Base-by-base conservation (phyloP, 441 rosid species). In the Gossypium lobatum region DNA sequence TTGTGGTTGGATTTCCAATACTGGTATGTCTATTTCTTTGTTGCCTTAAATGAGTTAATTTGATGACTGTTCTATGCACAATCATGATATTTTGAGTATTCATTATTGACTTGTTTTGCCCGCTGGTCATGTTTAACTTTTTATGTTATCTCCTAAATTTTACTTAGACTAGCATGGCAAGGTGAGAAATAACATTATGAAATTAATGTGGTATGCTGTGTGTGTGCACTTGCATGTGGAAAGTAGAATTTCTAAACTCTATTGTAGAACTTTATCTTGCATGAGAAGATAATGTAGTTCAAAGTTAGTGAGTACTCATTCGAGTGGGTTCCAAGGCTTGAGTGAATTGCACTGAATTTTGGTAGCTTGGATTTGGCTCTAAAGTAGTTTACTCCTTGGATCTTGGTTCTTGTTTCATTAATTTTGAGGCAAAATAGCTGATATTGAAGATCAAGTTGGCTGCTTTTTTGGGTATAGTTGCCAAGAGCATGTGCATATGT, bases 1-100 rank as follows among this genome's bases (percentile, higher is more conserved):
- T 93, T 57, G 98, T 93, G 79, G 88, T 93, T 58, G 99, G 99
- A 50, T 89, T 95, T 78, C 99, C 99, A 6, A 20, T 93, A n/a
- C 64, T 90, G 95, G 99, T 95, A 93, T 70, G 87, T 73, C 63
- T 66, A 8, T 81, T 68, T 28, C 63, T 73, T 46, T 13, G 42
- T 18, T 4, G 26, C 48, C n/a, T 0, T 11, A 48, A 53, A 50
- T 5, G 21, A 52, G 53, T 63, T 31, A 9, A 7, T 23, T 34
- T 34, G 11, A 18, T 34, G 1, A 26, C 18, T 11, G 17, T 7
- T 66, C 20, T 68, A 18, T 58, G 2, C 58, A 5, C 18, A 48
- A 23, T 68, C 67, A 18, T 59, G 69, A 21, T n/a, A 60, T 28
- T 21, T 74, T 77, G 74, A 18, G 54, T 55, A 58, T 70, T n/a